Conservation (phyloP, 306 rosid species). For the Cajanus cajan region DNA sequence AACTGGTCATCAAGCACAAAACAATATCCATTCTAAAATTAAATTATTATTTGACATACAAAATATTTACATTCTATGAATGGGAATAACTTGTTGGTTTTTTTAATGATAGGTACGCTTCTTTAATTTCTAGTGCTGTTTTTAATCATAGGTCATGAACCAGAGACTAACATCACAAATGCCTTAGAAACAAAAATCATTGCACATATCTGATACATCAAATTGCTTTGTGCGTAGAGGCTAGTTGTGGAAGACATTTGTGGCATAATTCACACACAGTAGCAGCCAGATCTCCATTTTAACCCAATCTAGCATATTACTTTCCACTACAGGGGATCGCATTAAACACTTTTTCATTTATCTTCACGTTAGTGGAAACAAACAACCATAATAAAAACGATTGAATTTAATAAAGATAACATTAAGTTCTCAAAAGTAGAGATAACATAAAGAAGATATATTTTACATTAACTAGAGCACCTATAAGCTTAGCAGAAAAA, state of each 20-base stretch:
- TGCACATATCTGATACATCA: not conserved
- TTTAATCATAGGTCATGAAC: not conserved
- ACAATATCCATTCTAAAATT: not conserved
- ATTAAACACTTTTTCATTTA: slow-evolving; percentile 1
- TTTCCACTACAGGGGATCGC: not conserved
- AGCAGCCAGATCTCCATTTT: not conserved
- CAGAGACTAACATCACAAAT: not conserved
- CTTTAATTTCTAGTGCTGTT: not conserved
- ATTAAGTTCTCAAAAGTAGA: slow-evolving; percentile 31
- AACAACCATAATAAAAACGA: slow-evolving; percentile 15
- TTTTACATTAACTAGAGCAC: slow-evolving; percentile 29
- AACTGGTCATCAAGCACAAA: not conserved
- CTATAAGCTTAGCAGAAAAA: not conserved
- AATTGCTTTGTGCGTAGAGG: not conserved
- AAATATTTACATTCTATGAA: not conserved
- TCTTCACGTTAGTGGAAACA: slow-evolving; percentile 17
- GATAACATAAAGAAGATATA: slow-evolving; percentile 23
- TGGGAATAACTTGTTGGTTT: not conserved
- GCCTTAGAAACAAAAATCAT: not conserved
- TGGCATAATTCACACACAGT: not conserved
- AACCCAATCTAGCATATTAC: not conserved
- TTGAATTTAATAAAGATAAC: not conserved
- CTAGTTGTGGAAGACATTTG: not conserved
- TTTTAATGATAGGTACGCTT: not conserved
- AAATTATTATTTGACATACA: not conserved